Conservation (phyloP, 306 rosid species). For the Hippophae tibetana region DNA sequence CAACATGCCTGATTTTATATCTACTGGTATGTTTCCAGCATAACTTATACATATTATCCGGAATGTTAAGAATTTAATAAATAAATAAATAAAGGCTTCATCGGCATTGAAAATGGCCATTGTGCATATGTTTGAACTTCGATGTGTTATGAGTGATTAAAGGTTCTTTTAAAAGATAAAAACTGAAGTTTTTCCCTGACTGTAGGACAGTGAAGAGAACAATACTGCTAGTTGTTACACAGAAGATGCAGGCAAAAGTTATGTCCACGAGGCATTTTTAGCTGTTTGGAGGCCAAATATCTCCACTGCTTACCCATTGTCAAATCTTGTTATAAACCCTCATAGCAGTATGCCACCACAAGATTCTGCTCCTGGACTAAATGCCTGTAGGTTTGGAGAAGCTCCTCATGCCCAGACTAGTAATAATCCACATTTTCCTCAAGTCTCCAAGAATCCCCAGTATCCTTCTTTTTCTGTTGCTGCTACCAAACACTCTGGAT, state of each 20-base stretch:
- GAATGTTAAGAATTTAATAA: no score
- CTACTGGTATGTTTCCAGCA: no score
- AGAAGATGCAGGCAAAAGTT: constrained; percentile 47
- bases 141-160: constrained; percentile 8
- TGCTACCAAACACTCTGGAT: constrained; percentile 28
- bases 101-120: no score
- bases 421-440: constrained; percentile 26
- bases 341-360: constrained; percentile 23
- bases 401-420: constrained; percentile 34
- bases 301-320: constrained; percentile 27
- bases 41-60: no score
- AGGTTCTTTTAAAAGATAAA: no score
- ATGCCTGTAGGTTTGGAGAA: constrained; percentile 29
- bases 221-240: constrained; percentile 30
- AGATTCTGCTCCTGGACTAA: constrained; percentile 25
- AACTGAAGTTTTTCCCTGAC: constrained; percentile 10
- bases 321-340: constrained; percentile 37
- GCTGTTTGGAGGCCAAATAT: constrained; percentile 82
- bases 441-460: constrained; percentile 33
- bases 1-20: no score
- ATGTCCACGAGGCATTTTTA: constrained; percentile 69
- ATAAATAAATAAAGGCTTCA: no score
- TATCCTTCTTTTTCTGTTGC: constrained; percentile 33
- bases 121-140: no score
- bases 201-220: constrained; percentile 44